These are phyloP conservation scores for Glebionis coronaria DNA, from an alignment of 129 eudicot species.

Conservation along the genomic window DNA sequence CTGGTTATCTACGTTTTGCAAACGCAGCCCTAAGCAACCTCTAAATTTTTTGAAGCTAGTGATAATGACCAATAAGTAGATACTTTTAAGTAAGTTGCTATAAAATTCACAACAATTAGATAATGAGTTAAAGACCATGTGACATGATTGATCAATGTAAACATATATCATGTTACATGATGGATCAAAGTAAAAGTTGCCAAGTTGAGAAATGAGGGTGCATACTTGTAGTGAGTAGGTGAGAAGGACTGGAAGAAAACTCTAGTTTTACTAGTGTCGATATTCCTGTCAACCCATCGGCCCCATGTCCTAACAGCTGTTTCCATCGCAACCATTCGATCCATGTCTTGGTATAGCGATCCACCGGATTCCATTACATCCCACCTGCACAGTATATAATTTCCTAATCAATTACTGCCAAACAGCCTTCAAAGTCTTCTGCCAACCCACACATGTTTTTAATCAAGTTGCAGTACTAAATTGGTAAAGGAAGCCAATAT, in stretches of 20 bases:
- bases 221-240: conserved; percentile 90
- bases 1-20: too few species aligned
- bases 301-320: conserved; percentile 85
- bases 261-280: conserved; percentile 58
- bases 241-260: conserved; percentile 83
- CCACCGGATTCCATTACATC: conserved; percentile 78
- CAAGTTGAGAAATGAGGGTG: background rate
- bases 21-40: too few species aligned
- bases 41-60: too few species aligned
- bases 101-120: too few species aligned
- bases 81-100: too few species aligned
- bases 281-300: conserved; percentile 69
- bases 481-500: background rate
- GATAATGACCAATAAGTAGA: too few species aligned
- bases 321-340: conserved; percentile 64
- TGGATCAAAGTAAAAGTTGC: background rate
- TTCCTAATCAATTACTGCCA: background rate
- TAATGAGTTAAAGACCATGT: background rate
- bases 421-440: conserved; percentile 5
- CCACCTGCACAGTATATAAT: conserved; percentile 60
- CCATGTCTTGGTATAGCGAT: conserved; percentile 69
- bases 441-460: background rate
- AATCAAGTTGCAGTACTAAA: conserved; percentile 1
- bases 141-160: background rate
- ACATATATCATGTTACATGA: background rate